Conservation (phyloP, 306 rosid species). For the Rubus parviflorus region DNA sequence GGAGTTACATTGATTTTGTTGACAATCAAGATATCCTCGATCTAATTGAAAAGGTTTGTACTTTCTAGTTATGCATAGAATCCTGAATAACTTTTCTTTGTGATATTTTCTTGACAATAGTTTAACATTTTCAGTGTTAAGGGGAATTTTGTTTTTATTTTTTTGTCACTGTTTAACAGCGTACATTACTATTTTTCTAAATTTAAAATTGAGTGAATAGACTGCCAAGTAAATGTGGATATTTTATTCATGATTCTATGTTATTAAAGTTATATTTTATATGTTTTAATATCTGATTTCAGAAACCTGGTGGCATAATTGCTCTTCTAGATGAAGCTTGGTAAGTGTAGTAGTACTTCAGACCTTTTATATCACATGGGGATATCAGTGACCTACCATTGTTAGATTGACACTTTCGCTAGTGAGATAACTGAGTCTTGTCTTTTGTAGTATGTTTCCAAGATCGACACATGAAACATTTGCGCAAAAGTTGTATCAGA, state of each 20-base stretch:
- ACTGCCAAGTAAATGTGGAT: background rate
- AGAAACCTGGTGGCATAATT: slow-evolving; percentile 99
- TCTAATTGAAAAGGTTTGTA: slow-evolving; percentile 92
- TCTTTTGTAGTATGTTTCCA: slow-evolving; percentile 90
- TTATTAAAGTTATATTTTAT: background rate
- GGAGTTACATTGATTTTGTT: slow-evolving; percentile 99
- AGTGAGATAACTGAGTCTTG: slow-evolving; percentile 19
- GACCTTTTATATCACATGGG: slow-evolving; percentile 12
- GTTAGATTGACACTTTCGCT: slow-evolving; percentile 9
- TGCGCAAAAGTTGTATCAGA: slow-evolving; percentile 93
- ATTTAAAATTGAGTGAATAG: background rate
- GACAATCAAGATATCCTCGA: slow-evolving; percentile 95
- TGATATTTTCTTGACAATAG: background rate
- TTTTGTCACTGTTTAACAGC: background rate
- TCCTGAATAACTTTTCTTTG: slow-evolving; percentile 20
- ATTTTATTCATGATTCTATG: background rate
- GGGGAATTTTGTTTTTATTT: background rate
- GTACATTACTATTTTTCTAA: background rate
- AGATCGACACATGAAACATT: slow-evolving; percentile 99
- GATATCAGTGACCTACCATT: slow-evolving; percentile 3
- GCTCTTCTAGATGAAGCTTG: slow-evolving; percentile 99
- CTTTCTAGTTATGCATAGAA: slow-evolving; percentile 19
- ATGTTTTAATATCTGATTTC: slow-evolving; percentile 40
- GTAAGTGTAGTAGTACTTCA: slow-evolving; percentile 47
- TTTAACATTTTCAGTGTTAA: slow-evolving; percentile 8